Conservation (phyloP, 73 alveolate genomes). For the Tetrahymena malaccensis region DNA sequence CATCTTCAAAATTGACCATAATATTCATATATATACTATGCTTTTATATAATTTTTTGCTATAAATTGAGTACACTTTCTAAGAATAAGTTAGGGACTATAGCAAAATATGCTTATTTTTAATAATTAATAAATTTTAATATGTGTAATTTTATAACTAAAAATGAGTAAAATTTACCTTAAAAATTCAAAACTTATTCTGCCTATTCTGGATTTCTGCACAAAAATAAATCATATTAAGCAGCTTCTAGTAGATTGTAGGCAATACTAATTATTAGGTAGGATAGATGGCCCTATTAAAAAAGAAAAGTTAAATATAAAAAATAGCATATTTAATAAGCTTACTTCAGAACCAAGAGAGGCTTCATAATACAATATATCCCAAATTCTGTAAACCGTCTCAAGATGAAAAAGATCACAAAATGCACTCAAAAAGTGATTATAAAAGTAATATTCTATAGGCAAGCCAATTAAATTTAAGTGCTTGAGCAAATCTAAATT, state of each 20-base stretch:
- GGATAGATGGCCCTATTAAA: not conserved
- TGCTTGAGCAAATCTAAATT: not conserved
- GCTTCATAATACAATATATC: not conserved
- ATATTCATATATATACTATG: not conserved
- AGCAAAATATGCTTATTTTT: not conserved
- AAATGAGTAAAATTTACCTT: not conserved
- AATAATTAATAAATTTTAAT: not conserved
- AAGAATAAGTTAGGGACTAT: not conserved
- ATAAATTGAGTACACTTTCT: not conserved
- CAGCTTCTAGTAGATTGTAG: not conserved
- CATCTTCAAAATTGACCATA: not conserved
- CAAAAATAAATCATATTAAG: not conserved
- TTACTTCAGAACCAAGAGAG: not conserved
- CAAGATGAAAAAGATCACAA: not conserved
- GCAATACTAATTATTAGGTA: not conserved
- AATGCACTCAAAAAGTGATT: not conserved
- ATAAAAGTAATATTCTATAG: not conserved
- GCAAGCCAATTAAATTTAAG: not conserved
- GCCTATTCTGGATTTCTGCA: not conserved
- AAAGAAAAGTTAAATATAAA: not conserved
- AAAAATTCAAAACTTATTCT: not conserved
- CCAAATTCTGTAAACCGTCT: not conserved
- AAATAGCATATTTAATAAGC: not conserved
- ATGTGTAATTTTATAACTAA: not conserved
- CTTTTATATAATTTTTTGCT: not conserved